These are phyloP conservation scores for Cucurbita pepo DNA, from an alignment of 306 rosid genomes.

Conservation along the genomic window DNA sequence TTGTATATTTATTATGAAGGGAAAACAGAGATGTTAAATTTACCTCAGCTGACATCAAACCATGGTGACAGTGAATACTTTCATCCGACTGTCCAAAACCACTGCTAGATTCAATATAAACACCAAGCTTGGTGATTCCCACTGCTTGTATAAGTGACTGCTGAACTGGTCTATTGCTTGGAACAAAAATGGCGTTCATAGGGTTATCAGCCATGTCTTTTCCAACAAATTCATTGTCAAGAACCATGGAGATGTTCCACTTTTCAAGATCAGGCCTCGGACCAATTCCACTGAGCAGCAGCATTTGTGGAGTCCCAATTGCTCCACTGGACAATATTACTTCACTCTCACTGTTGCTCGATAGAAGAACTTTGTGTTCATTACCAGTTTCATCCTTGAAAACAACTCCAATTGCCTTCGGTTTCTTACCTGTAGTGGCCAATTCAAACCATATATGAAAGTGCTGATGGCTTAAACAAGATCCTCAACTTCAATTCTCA, in stretches of 20 bases:
- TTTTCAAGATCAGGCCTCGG: constrained; percentile 57
- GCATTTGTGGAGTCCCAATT: constrained; percentile 76
- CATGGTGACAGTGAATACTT: constrained; percentile 92
- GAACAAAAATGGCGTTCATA: constrained; percentile 80
- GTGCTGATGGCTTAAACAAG: not conserved
- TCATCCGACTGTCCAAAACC: constrained; percentile 70
- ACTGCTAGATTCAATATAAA: constrained; percentile 84
- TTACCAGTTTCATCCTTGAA: constrained; percentile 77
- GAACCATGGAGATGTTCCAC: constrained; percentile 52
- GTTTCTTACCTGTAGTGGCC: constrained; percentile 16
- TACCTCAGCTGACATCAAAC: constrained; percentile 95
- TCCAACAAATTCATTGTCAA: constrained; percentile 57
- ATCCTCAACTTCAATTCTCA: not conserved
- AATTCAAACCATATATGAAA: not conserved
- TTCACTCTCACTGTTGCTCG: constrained; percentile 40
- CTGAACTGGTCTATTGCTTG: constrained; percentile 30
- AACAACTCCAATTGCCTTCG: constrained; percentile 64
- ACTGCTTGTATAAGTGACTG: constrained; percentile 80
- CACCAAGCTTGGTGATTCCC: constrained; percentile 77
- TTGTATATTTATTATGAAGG: not conserved
- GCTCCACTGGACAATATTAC: constrained; percentile 76
- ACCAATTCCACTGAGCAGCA: constrained; percentile 87
- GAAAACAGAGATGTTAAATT: not conserved
- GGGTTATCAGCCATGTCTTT: constrained; percentile 92
- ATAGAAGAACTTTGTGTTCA: constrained; percentile 42